Evolutionary conservation across 2,329 filamentous ascomycete genomes (phyloP).

Genomic region (Microsporum audouinii): DNA sequence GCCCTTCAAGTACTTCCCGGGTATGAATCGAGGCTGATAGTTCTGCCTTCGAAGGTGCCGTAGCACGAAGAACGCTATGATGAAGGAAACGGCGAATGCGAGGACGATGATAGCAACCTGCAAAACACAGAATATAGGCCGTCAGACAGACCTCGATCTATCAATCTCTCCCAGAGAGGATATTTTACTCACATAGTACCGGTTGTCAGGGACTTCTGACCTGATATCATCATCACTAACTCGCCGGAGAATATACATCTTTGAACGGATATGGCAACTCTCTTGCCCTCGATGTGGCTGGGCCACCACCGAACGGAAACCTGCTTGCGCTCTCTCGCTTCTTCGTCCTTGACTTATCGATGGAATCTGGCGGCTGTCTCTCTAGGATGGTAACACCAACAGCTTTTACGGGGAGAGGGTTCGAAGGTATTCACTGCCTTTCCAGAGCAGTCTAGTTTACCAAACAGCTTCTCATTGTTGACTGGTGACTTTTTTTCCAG

Average conservation of each 20-base stretch:
- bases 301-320: too few relatives aligned
- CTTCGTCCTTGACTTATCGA: too few relatives aligned
- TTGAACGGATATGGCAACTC: background rate
- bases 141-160: background rate
- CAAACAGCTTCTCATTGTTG: too few relatives aligned
- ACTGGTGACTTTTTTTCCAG: too few relatives aligned
- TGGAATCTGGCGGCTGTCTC: too few relatives aligned
- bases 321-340: too few relatives aligned
- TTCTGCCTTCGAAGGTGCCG: conserved; percentile 36
- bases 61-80: conserved; percentile 26
- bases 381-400: too few relatives aligned
- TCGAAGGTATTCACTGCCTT: too few relatives aligned
- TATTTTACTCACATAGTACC: background rate
- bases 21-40: conserved; percentile 41
- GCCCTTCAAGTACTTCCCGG: conserved; percentile 40
- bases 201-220: background rate
- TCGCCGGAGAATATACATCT: background rate
- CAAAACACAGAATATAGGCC: background rate
- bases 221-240: too few relatives aligned
- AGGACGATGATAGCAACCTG: background rate
- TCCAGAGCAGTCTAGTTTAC: too few relatives aligned
- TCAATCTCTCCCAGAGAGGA: background rate
- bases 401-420: too few relatives aligned
- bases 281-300: too few relatives aligned
- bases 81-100: conserved; percentile 21